A percentile compares a stretch with the other conserved stretches of the same genome.
These are phyloP conservation scores for Lupinus albus DNA, from an alignment of 306 rosid genomes.

Conservation along the genomic window DNA sequence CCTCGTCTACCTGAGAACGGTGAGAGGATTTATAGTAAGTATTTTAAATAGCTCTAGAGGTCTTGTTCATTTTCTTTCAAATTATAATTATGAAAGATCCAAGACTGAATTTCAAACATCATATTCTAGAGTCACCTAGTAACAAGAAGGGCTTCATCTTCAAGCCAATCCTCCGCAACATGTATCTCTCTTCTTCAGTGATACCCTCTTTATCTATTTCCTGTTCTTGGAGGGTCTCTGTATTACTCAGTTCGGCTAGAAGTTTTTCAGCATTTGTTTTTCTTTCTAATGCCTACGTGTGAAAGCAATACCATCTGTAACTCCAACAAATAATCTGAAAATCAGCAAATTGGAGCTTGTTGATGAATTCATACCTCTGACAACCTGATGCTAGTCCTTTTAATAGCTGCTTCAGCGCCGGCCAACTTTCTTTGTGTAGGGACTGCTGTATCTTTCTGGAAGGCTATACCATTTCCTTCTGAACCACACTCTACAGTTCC, in stretches of 20 bases:
- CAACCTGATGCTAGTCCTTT: constrained; percentile 68
- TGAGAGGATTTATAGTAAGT: constrained; percentile 34
- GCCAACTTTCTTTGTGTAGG: constrained; percentile 44
- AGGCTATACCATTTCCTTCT: constrained; percentile 38
- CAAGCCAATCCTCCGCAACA: constrained; percentile 89
- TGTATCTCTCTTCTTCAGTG: constrained; percentile 78
- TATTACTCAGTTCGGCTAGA: constrained; percentile 65
- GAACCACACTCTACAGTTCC: constrained; percentile 42
- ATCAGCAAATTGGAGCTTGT: constrained; percentile 40
- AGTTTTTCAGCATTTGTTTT: constrained; percentile 71
- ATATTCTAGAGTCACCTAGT: constrained; percentile 64
- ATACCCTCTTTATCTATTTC: constrained; percentile 89
- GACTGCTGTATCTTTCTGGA: constrained; percentile 40
- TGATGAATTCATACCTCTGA: constrained; percentile 61
- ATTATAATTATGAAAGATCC: constrained; percentile 30
- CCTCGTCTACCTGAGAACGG: constrained; percentile 73
- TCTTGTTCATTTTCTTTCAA: constrained; percentile 28
- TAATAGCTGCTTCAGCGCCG: constrained; percentile 53
- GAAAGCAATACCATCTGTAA: constrained; percentile 37
- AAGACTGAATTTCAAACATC: constrained; percentile 30
- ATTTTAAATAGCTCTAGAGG: constrained; percentile 21
- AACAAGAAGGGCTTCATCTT: constrained; percentile 87
- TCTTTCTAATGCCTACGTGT: constrained; percentile 72
- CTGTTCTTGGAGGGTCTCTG: constrained; percentile 54
- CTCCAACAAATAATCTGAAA: constrained; percentile 25